A percentile compares a stretch with the other conserved stretches of the same genome.
Evolutionary conservation across 202 grass and related monocot genomes (phyloP).

Genomic region (Schoenoplectus triqueter): DNA sequence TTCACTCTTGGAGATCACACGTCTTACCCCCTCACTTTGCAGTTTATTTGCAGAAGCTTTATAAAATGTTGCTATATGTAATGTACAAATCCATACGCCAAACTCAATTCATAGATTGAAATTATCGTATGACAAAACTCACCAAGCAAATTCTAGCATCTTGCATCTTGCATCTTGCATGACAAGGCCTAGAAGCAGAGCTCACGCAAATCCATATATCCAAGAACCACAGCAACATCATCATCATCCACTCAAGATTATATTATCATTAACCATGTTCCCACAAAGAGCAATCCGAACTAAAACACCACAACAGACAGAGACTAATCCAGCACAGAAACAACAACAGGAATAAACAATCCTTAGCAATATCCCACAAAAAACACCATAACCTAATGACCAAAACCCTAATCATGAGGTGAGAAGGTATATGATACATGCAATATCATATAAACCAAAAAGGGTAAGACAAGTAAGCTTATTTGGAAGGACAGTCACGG

Average conservation of each 20-base stretch:
- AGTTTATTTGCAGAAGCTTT: background rate
- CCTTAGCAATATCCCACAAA: slow-evolving; percentile 39
- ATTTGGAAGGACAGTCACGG: slow-evolving; percentile 67
- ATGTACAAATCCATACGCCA: no score
- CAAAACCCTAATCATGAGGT: slow-evolving; percentile 40
- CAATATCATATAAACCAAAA: slow-evolving; percentile 43
- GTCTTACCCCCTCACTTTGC: background rate
- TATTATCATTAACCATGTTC: background rate
- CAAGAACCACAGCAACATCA: background rate
- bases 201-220: background rate
- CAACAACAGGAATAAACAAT: slow-evolving; percentile 41
- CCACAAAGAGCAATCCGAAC: slow-evolving; percentile 20
- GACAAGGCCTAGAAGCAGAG: background rate
- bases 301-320: slow-evolving; percentile 35
- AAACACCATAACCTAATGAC: slow-evolving; percentile 32
- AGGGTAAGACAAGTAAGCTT: slow-evolving; percentile 23
- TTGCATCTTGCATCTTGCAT: background rate
- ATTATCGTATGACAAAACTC: no score
- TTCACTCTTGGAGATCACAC: background rate
- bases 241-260: background rate
- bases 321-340: slow-evolving; percentile 32
- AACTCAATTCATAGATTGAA: no score
- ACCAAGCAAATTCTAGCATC: background rate
- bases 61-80: background rate
- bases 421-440: slow-evolving; percentile 34